These are phyloP conservation scores for Actinomortierella ambigua DNA, from an alignment of 371 early-diverging fungal species.

Conservation along the genomic window DNA sequence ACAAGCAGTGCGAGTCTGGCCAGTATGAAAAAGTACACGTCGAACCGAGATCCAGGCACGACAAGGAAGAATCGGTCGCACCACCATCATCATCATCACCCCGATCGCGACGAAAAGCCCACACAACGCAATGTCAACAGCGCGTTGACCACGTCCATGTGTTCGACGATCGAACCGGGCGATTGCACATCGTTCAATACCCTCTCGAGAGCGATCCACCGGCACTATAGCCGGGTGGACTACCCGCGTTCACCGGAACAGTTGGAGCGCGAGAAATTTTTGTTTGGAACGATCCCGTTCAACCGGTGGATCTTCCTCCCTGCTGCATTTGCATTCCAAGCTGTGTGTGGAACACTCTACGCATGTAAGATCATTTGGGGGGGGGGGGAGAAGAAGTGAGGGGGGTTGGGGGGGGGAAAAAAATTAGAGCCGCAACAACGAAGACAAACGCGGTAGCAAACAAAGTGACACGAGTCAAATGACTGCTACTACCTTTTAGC, in stretches of 20 bases:
- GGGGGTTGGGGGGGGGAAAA: no score
- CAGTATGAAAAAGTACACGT: no score
- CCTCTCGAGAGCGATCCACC: constrained; percentile 24
- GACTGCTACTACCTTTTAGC: no score
- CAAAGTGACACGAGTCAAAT: no score
- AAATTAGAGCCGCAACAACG: no score
- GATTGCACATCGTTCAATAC: constrained; percentile 17
- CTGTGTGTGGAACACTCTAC: constrained; percentile 70
- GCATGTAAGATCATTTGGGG: constrained; percentile 49
- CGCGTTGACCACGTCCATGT: constrained; percentile 32
- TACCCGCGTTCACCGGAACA: constrained; percentile 45
- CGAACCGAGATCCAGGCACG: no score
- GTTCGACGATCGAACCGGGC: constrained; percentile 29
- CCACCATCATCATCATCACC: no score
- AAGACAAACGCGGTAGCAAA: no score
- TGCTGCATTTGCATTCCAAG: constrained; percentile 66
- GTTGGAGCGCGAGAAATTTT: constrained; percentile 41
- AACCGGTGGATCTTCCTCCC: constrained; percentile 63
- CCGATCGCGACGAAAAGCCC: no score
- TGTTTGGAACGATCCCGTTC: constrained; percentile 52
- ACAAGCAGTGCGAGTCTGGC: no score
- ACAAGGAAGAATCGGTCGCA: no score
- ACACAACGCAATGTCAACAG: constrained; percentile 3
- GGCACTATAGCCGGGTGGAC: constrained; percentile 47
- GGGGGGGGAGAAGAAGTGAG: no score